Evolutionary conservation across 1,284 basidiomycete species (phyloP), one percentile per base, ranked within the genome.

Genomic region (Filobasidium uniguttulatum): DNA sequence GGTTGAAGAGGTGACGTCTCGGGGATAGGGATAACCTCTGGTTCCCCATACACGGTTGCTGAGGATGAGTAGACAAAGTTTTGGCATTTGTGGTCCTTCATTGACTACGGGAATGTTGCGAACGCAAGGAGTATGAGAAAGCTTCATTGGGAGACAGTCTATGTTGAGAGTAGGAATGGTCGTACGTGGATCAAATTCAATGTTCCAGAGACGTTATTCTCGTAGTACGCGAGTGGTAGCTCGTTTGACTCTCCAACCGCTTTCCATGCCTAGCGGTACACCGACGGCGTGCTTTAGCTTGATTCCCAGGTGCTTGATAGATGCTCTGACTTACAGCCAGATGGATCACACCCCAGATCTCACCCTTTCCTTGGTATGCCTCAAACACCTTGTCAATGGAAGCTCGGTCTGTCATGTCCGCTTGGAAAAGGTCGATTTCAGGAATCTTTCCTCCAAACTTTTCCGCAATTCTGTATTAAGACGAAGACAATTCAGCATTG

Each of bases 41-140:
- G 94, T 2, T 82, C 90, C 54, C 94, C 94, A 66, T 99, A 99
- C 30, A 98, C 94, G n/a, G 94, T 98, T 1, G 94, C 94, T 22
- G 89, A 94, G 10, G 91, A 96, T 1, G 90, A 96, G 74, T 97
- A 99, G 55, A 99, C 91, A 56, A 98, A 74, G 53, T 86, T 79
- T 54, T 77, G 76, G 72, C 83, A 86, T 52, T 82, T 80, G 68
- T 81, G 85, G 55, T 85, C 82, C 50, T 76, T 74, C 90, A 96
- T 96, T 57, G 78, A 72, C 73, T 89, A 80, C 44, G 17, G 28
- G 38, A 14, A 17, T 14, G 47, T 14, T 7, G 38, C 17, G 14
- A 15, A 5, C 9, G 37, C 14, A 20, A 40, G 20, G 20, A 9
- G 12, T 9, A 40, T 12, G 37, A 19, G 20, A 40, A 20, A 10